Percentiles rank a stretch among this genome's conserved stretches.
Evolutionary conservation across 2,329 filamentous ascomycete genomes (phyloP).

Genomic region (Monilinia laxa): DNA sequence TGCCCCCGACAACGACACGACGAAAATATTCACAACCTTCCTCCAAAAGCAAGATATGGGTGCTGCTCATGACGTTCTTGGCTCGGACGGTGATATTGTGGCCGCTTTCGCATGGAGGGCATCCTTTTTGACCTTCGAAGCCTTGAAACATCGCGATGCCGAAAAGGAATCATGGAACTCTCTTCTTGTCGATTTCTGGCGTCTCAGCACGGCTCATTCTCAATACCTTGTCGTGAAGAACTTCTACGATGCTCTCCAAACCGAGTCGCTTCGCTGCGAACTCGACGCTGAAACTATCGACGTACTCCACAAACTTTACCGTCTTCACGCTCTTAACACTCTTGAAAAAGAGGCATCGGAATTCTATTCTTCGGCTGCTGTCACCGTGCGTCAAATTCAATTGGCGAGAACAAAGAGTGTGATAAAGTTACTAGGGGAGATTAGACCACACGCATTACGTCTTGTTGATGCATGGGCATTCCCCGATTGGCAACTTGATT

Average conservation of each 20-base stretch:
- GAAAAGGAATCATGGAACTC: constrained; percentile 78
- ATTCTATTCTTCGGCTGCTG: constrained; percentile 69
- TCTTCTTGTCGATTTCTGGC: constrained; percentile 75
- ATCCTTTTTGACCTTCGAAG: constrained; percentile 72
- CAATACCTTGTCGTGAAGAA: constrained; percentile 78
- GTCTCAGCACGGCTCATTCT: constrained; percentile 70
- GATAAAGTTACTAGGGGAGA: constrained; percentile 67
- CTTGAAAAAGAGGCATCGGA: constrained; percentile 69
- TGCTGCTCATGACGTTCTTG: constrained; percentile 72
- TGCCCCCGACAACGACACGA: constrained; percentile 65
- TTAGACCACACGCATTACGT: constrained; percentile 69
- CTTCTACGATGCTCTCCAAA: constrained; percentile 69
- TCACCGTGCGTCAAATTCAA: constrained; percentile 70
- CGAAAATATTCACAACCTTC: constrained; percentile 63
- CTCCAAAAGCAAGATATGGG: constrained; percentile 66
- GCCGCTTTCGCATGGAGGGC: constrained; percentile 74
- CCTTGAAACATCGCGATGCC: constrained; percentile 69
- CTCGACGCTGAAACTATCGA: constrained; percentile 57
- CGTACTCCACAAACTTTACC: constrained; percentile 65
- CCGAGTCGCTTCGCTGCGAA: constrained; percentile 50
- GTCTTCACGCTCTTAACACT: constrained; percentile 63
- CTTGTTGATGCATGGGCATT: constrained; percentile 75
- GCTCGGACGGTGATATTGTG: constrained; percentile 67
- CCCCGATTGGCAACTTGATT: constrained; percentile 76
- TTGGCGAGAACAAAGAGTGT: constrained; percentile 66